Evolutionary conservation across 371 early-diverging fungal genomes (phyloP).

Genomic region (Saksenaea vasiformis): DNA sequence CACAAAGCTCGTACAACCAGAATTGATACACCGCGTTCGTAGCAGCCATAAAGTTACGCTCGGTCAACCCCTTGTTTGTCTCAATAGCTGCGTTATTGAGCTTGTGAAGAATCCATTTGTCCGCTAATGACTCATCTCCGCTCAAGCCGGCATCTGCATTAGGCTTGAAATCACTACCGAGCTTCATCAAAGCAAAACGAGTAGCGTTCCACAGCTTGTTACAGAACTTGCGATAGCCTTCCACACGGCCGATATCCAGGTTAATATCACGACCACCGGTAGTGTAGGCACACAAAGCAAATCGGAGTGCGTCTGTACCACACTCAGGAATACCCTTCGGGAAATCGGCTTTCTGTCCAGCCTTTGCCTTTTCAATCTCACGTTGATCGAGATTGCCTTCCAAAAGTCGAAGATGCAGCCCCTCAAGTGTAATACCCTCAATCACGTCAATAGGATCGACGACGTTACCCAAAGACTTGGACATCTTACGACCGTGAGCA

Average conservation of each 20-base stretch:
- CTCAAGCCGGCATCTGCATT: conserved; percentile 53
- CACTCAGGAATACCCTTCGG: conserved; percentile 99
- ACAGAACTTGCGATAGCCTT: conserved; percentile 99
- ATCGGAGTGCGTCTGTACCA: conserved; percentile 99
- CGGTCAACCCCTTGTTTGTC: conserved; percentile 74
- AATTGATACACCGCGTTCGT: conserved; percentile 91
- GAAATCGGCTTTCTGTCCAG: conserved; percentile 91
- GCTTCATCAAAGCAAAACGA: conserved; percentile 90
- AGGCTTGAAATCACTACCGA: conserved; percentile 84
- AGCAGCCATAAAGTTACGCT: conserved; percentile 95
- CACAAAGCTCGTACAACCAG: conserved; percentile 98
- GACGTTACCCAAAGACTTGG: conserved; percentile 98
- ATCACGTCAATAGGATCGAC: conserved; percentile 99
- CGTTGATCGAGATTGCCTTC: conserved; percentile 92
- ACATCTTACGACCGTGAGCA: conserved; percentile 99
- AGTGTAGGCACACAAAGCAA: conserved; percentile 94
- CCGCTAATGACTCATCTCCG: conserved; percentile 86
- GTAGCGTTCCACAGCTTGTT: conserved; percentile 99
- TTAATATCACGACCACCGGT: conserved; percentile 95
- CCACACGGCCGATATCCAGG: conserved; percentile 95
- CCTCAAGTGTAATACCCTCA: conserved; percentile 85
- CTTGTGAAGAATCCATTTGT: conserved; percentile 93
- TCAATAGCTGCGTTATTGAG: conserved; percentile 84
- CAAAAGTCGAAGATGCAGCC: conserved; percentile 77
- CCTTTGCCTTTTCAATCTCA: conserved; percentile 89